Evolutionary conservation across 2,329 filamentous ascomycete genomes (phyloP), one percentile per base, ranked within the genome.

Genomic region (Paracoccidioides lutzii): DNA sequence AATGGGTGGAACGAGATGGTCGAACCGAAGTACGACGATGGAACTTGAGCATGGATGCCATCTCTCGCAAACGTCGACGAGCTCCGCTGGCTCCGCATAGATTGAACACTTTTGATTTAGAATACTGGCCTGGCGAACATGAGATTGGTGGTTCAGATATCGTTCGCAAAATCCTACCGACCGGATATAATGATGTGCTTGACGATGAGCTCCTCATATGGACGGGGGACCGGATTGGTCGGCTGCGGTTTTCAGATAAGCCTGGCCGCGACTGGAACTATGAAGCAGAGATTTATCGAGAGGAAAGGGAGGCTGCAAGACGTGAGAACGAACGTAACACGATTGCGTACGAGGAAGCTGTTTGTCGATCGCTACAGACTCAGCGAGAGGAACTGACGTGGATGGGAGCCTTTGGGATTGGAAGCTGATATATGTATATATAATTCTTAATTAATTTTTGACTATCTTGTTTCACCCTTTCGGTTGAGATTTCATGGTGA

Each of bases 1-100:
- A 89, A 67, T 97, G 91, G 90, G 82, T 94, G 46, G 91, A 97
- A 70, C 78, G 90, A 40, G 89, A 96, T 65, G 90, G 87, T 0
- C 73, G 71, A 41, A 75, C 75, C 7, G 71, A 76, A 32, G 75
- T 83, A 4, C 73, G 81, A 12, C 72, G 73, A 0, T 78, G 78
- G 67, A 82, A 82, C 60, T 77, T 84, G 65, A 83, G 82, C 50
- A 58, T 55, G 40, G 57, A 60, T 42, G 54, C 55, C 52, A 57
- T 59, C 49, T 55, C 40, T 41, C 53, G 42, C 48, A 65, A 56
- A 35, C 32, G 14, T 35, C 46, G 4, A 14, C 37, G 7, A 15
- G 33, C 9, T 52, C 60, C 38, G 62, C 62, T 5, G 61, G 63
- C 7, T 59, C 62, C 15, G 54, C 57, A 74, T 81, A 52, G 70